Percentiles rank a stretch among this genome's conserved stretches.
Evolutionary conservation across 1,284 basidiomycete genomes (phyloP).

Genomic region (Apiotrichum montevideense): DNA sequence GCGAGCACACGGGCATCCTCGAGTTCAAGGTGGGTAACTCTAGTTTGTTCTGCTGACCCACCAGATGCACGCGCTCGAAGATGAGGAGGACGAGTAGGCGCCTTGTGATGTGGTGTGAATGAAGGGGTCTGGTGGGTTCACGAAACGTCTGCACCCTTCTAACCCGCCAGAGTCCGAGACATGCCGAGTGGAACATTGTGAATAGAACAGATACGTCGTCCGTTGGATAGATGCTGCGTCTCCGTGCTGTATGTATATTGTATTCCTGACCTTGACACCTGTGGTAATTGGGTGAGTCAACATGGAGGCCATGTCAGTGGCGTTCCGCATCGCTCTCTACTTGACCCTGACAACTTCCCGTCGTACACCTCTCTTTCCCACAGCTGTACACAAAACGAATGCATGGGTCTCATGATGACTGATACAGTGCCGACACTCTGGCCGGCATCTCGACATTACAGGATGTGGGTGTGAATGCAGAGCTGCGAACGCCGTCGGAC

Average conservation of each 20-base stretch:
- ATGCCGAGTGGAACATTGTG: no score
- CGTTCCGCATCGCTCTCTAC: no score
- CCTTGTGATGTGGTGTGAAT: not conserved
- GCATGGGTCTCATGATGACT: conserved; percentile 10
- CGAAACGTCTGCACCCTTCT: no score
- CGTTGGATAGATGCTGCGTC: no score
- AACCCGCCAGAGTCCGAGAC: no score
- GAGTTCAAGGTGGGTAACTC: conserved; percentile 66
- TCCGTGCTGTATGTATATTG: no score
- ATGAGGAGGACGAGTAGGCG: conserved; percentile 21
- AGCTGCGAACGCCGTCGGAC: not conserved
- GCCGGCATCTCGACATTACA: not conserved
- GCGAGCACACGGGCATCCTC: conserved; percentile 59
- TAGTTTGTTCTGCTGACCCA: not conserved
- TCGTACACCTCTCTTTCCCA: no score
- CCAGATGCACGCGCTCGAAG: conserved; percentile 41
- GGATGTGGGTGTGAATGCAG: not conserved
- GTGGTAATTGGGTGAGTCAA: no score
- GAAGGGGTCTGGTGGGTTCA: not conserved
- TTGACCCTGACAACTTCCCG: no score
- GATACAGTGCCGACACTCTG: conserved; percentile 5
- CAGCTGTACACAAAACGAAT: not conserved
- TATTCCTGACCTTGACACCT: no score
- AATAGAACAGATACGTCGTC: no score
- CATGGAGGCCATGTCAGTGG: no score